phyloP scores from a whole-genome alignment of 371 early-diverging fungal species.

The Chytridium lagenaria region DNA sequence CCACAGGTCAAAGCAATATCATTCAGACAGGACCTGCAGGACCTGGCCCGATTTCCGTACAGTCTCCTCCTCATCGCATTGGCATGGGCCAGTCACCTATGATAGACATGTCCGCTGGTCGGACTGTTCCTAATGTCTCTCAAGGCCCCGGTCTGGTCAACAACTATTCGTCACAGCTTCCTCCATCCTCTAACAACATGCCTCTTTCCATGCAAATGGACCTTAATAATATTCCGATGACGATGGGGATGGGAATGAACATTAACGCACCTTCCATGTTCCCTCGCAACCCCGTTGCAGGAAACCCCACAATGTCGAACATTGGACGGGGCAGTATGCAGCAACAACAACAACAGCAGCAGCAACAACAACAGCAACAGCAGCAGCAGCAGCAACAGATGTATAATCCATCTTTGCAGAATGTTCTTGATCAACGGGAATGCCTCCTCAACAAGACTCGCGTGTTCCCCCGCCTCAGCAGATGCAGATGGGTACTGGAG shows the following conservation, averaged over 20 bases:
- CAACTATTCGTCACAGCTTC: background rate
- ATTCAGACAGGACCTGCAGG: background rate
- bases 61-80: constrained; percentile 10
- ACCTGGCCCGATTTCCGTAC: background rate
- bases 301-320: background rate
- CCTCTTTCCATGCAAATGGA: constrained; percentile 1
- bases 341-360: background rate
- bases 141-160: background rate
- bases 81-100: constrained; percentile 1
- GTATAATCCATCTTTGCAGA: background rate
- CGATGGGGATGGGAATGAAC: constrained; percentile 4
- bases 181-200: background rate
- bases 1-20: background rate
- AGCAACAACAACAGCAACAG: background rate
- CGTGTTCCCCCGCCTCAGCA: background rate
- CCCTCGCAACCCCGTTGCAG: background rate
- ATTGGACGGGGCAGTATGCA: background rate
- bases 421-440: background rate
- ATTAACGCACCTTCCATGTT: background rate
- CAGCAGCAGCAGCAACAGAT: no score
- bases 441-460: no score
- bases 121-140: background rate
- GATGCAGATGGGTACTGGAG: constrained; percentile 1
- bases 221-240: constrained; percentile 5
- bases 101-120: background rate